Evolutionary conservation across 441 rosid genomes (phyloP), one percentile per base, ranked within the genome.

Genomic region (Adansonia grandidieri): DNA sequence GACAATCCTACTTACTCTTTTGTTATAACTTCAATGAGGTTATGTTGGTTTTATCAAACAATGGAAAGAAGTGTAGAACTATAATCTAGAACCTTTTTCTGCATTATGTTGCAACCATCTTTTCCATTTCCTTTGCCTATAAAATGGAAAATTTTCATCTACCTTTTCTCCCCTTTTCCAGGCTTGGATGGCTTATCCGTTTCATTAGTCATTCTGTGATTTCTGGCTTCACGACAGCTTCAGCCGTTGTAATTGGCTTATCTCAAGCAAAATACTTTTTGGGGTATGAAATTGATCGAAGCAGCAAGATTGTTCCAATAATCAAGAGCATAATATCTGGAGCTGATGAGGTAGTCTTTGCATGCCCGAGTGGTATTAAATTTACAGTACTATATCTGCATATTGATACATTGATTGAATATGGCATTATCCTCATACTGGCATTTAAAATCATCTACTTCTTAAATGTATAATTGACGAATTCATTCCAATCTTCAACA

Each of bases 141-240:
- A 24, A 74, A 60, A 50, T 15, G 63, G 71, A 24, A 72, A 60
- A 64, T 28, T 4, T 80, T 57, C 9, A 67, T 64, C 47, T 28
- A 5, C 50, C 75, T 58, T 20, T 54, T 3, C 77, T 13, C 15
- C 68, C 44, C 80, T 67, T 79, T 80, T 64, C 40, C 83, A 96
- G 99, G 89, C 98, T 96, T 84, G 99, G 99, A 77, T 96, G 99
- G 99, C 88, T 96, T 77, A 90, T 96, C 77, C 98, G 99, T 80
- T 96, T 96, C 87, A 91, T 94, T 80, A 94, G 98, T 82, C 99
- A 93, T 84, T 92, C 99, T 44, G 99, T 96, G 76, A 94, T 96
- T 80, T 96, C 99, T 87, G 99, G 99, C 81, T 96, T 96, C 84
- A 96, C 98, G 71, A 86, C 88, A 44, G 92, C 98, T 81, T 96